Conservation (phyloP, 306 rosid genomes). For the Prunus campanulata region DNA sequence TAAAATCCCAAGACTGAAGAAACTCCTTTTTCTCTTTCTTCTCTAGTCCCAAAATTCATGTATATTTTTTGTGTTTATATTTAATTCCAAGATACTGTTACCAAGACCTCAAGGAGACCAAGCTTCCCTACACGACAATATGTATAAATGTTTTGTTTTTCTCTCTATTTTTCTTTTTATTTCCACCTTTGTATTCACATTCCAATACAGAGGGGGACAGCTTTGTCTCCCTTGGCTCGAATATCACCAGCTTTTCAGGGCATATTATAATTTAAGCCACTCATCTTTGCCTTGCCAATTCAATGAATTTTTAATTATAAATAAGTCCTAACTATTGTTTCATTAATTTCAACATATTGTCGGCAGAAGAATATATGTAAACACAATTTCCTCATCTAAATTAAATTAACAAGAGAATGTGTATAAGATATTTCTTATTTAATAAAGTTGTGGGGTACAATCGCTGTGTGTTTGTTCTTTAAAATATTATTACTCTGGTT, state of each 20-base stretch:
- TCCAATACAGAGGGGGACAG: conserved; percentile 76
- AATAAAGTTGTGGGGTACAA: no score
- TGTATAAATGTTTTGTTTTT: conserved; percentile 13
- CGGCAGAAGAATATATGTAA: neutral
- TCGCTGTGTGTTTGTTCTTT: neutral
- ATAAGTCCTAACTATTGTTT: neutral
- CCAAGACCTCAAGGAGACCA: conserved; percentile 59
- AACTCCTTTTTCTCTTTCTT: conserved; percentile 6
- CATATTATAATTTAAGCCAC: conserved; percentile 1
- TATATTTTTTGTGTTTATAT: neutral
- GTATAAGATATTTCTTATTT: no score
- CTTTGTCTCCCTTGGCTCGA: conserved; percentile 67
- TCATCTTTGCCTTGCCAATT: conserved; percentile 7
- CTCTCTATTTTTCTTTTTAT: neutral
- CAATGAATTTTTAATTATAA: neutral
- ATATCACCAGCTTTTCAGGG: conserved; percentile 33
- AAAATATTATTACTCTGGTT: no score
- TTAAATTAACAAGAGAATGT: no score
- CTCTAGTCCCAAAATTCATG: conserved; percentile 23
- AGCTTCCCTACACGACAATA: conserved; percentile 44
- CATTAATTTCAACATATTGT: conserved; percentile 7
- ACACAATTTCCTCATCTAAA: neutral
- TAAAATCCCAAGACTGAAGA: conserved; percentile 36
- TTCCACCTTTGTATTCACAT: conserved; percentile 50
- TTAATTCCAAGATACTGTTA: conserved; percentile 23